These are phyloP conservation scores for Scutellaria barbata DNA, from an alignment of 257 asterid species.

Conservation along the genomic window DNA sequence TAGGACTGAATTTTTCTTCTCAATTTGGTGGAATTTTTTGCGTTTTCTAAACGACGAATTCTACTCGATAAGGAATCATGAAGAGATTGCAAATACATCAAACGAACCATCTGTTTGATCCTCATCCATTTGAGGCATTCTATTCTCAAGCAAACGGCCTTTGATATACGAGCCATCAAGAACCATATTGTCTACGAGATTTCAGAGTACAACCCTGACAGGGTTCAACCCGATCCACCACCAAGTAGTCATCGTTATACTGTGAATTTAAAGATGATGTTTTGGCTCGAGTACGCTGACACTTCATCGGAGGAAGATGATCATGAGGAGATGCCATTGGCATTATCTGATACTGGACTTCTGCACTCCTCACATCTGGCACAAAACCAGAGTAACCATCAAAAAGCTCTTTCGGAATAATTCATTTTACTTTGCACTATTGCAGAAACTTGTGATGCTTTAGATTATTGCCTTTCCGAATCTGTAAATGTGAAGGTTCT, in stretches of 20 bases:
- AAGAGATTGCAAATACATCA: slow-evolving; percentile 68
- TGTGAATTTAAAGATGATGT: slow-evolving; percentile 59
- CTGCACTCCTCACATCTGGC: too few relatives aligned
- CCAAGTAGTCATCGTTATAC: slow-evolving; percentile 39
- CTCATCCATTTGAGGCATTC: slow-evolving; percentile 74
- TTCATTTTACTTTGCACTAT: too few relatives aligned
- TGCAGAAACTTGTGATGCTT: too few relatives aligned
- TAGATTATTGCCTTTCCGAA: too few relatives aligned
- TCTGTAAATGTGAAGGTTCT: too few relatives aligned
- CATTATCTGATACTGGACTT: too few relatives aligned
- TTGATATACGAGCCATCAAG: slow-evolving; percentile 62
- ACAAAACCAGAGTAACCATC: too few relatives aligned
- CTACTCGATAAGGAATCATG: slow-evolving; percentile 46
- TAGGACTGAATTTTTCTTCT: slow-evolving; percentile 30
- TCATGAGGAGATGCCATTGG: slow-evolving; percentile 49
- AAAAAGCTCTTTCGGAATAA: too few relatives aligned
- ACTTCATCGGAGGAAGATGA: slow-evolving; percentile 46
- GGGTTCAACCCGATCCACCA: slow-evolving; percentile 26
- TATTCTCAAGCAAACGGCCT: slow-evolving; percentile 55
- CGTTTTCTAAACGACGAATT: slow-evolving; percentile 13
- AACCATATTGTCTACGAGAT: slow-evolving; percentile 70
- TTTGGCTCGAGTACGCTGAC: slow-evolving; percentile 45
- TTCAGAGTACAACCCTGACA: slow-evolving; percentile 43
- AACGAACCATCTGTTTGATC: slow-evolving; percentile 60
- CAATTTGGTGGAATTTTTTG: slow-evolving; percentile 33